Evolutionary conservation across 371 early-diverging fungal species (phyloP), one percentile per base, ranked within the genome.

Genomic region (Rhizopus stolonifer): DNA sequence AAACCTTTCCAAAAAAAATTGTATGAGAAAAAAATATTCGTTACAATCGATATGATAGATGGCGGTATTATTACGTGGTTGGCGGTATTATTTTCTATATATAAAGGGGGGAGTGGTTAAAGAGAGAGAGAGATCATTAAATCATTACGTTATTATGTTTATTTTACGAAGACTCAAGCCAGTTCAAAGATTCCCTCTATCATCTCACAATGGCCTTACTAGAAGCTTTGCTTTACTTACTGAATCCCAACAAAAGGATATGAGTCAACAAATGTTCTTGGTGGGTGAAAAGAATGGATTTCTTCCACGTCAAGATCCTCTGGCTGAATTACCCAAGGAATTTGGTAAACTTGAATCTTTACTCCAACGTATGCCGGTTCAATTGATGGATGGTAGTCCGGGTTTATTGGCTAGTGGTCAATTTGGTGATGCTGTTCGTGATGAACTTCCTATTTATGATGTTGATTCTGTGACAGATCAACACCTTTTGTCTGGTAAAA

Each of bases 381-480:
- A 71, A 38, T 65, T 72, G 29, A 54, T 61, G 32, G 85, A 92
- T 61, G 90, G 89, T 6, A 68, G 73, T 15, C 69, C 74, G 18
- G 94, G 94, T n/a, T 62, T 93, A 13, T 73, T 93, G 29, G 84
- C 86, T 11, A 77, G 73, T 13, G 93, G 93, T 3, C 71, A 86
- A 46, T 86, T 93, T 56, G 94, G 94, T 13, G 84, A 85, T 14
- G 90, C 86, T 24, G 85, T 92, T 34, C 64, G 80, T 52, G 71
- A 66, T 31, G 84, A 86, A 50, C 65, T 93, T 6, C 92, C 93
- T 6, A 58, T 81, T 25, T 87, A 87, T 55, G 85, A 92, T 46
- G 84, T 93, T 4, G 79, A 75, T 39, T 58, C 74, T 23, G 79
- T 92, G 18, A 69, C 66, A 17, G 94, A 93, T 68, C 74, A 74